Evolutionary conservation across 2,329 filamentous ascomycete genomes (phyloP), one percentile per base, ranked within the genome.

Genomic region (Cladosporium halotolerans): DNA sequence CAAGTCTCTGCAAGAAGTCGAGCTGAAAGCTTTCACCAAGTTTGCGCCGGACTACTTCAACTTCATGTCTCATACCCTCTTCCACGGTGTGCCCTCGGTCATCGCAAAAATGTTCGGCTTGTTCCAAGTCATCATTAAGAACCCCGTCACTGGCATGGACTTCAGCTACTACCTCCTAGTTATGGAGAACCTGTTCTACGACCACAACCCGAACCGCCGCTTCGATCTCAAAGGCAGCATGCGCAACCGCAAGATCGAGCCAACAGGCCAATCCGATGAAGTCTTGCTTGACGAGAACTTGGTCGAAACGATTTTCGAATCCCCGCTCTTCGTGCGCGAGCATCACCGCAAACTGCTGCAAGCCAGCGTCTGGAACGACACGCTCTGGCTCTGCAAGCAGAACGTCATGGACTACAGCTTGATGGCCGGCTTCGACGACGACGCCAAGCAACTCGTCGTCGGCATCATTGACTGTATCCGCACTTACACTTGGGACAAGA

Each of bases 81-180:
- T 99, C 74, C 91, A 96, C 64, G 91, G 71, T 61, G 78, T 99
- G 2, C 93, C 93, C 0, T 95, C 89, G 1, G 93, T 96, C 40
- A 99, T 99, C 65, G 93, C 93, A 31, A 99, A 99, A 74, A 99
- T 99, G 93, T 82, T 99, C 51, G 93, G 93, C 0, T 95, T 99
- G 69, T 99, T 96, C 73, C 92, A 97, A 63, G 87, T 99, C 45
- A 87, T 92, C 60, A 96, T 99, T 73, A 96, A 95, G 73, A 97
- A 97, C 62, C 89, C 93, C 0, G 78, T 82, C 14, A 96, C 91
- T 0, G 91, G 90, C 46, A 88, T 88, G 0, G 93, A 99, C 67
- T 92, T 96, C 70, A 95, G 95, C 67, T 89, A 92, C 71, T 95
- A 95, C 70, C 79, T 99, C 50, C 77, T 99, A 4, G 80, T 99